Base-by-base conservation (phyloP, 306 rosid species). In the Sesbania bispinosa region DNA sequence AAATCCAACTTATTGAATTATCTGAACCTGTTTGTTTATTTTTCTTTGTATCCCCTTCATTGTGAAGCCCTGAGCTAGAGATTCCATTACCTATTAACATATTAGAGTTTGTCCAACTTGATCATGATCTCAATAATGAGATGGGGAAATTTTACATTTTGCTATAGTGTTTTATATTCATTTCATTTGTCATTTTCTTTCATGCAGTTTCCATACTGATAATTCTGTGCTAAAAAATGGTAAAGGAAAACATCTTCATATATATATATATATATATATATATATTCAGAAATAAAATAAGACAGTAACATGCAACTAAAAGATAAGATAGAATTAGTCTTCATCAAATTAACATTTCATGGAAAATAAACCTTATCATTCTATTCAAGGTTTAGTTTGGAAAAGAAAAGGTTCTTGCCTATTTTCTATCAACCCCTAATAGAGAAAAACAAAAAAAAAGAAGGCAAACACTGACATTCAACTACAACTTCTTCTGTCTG, bases 301-400 rank as follows among this genome's bases (percentile, higher is more conserved):
- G 18, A 45, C n/a, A 23, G 13, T 48, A 39, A 69, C 41, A 63
- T 76, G 51, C 7, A 62, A 70, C 30, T 51, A 59, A 60, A n/a
- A n/a, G n/a, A n/a, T n/a, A n/a, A 64, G 29, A 50, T 59, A 60
- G 48, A 62, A 65, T 50, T 50, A 66, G 67, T 65, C 70, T 64
- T 71, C 46, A 35, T n/a, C n/a, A 76, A 47, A 72, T 26, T 74
- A 67, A 81, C 81, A 33, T 73, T 69, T n/a, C 43, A 50, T 60
- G 77, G 77, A 53, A 73, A 61, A 42, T 50, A 21, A 78, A 82
- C 73, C 69, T 82, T 15, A 54, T 48, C 39, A 69, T 38, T 79
- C 75, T 65, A 53, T 51, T 55, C 67, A 69, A 65, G 47, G 36
- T 71, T 61, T 46, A 43, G 54, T 63, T 61, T 51, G 71, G 20